Conservation (phyloP, 2,329 filamentous ascomycete species). For the Diaporthe longicolla region DNA sequence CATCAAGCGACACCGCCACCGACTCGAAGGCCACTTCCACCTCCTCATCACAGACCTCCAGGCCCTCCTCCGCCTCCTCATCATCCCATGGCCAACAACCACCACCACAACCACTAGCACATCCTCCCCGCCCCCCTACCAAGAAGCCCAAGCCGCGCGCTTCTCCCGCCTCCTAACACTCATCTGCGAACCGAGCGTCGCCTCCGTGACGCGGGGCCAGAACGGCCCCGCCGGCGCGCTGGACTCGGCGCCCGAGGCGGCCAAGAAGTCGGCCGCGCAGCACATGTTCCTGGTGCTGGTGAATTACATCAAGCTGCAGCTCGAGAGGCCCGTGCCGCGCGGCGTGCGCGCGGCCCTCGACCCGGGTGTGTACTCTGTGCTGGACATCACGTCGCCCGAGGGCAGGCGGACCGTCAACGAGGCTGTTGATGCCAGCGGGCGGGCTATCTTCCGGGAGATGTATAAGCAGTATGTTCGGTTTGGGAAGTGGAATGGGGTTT, state of each 20-base stretch:
- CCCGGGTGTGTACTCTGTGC: constrained; percentile 70
- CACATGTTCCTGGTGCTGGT: constrained; percentile 74
- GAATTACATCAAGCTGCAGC: constrained; percentile 72
- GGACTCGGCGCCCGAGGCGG: constrained; percentile 72
- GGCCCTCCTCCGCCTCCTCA: constrained; percentile 67
- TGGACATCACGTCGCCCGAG: constrained; percentile 70
- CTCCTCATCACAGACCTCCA: constrained; percentile 69
- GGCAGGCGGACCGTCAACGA: constrained; percentile 71
- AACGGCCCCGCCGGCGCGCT: constrained; percentile 57
- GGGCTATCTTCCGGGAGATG: constrained; percentile 71
- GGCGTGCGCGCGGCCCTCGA: constrained; percentile 69
- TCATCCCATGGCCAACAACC: constrained; percentile 47
- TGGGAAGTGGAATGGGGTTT: constrained; percentile 75
- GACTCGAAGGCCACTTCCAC: constrained; percentile 74
- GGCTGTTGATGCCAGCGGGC: constrained; percentile 70
- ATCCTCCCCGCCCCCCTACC: constrained; percentile 49
- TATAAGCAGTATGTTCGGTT: constrained; percentile 73
- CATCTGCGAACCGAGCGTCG: constrained; percentile 71
- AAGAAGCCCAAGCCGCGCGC: constrained; percentile 61
- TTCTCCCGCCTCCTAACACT: constrained; percentile 71
- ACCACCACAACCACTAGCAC: constrained; percentile 39
- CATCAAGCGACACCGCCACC: constrained; percentile 72
- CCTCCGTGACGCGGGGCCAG: constrained; percentile 65
- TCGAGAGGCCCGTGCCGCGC: constrained; percentile 66
- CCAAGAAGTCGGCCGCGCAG: constrained; percentile 72